A percentile compares a stretch with the other conserved stretches of the same genome.
These are phyloP conservation scores for Diutina neorugosa DNA, from an alignment of 1,139 yeast species.

Conservation along the genomic window DNA sequence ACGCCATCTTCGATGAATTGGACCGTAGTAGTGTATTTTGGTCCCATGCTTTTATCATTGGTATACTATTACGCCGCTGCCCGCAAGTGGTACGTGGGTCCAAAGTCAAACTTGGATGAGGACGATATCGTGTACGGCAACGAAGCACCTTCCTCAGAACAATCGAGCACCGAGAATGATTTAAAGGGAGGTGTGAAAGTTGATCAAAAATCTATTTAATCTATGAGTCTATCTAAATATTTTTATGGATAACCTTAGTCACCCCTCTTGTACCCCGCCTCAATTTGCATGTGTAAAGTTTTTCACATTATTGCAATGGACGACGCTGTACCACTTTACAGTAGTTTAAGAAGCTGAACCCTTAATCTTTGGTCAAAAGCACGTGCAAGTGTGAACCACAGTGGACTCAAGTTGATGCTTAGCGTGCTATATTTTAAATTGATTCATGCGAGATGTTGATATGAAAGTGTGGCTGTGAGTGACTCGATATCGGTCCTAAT, in stretches of 20 bases:
- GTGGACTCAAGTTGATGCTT: not conserved
- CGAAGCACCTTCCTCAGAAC: not conserved
- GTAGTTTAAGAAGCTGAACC: too few relatives aligned
- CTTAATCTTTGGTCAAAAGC: not conserved
- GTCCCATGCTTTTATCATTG: constrained; percentile 42
- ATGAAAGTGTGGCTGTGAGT: not conserved
- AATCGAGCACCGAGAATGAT: not conserved
- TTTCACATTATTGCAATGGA: not conserved
- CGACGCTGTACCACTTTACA: not conserved
- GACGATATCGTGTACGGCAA: not conserved
- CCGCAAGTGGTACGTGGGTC: constrained; percentile 58
- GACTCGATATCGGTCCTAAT: too few relatives aligned
- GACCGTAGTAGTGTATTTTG: constrained; percentile 59
- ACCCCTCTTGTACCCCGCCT: not conserved
- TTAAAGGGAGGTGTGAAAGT: not conserved
- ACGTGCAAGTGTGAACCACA: not conserved
- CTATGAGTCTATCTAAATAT: not conserved
- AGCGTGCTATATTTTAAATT: not conserved
- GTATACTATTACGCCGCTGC: constrained; percentile 48
- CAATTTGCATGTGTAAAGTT: not conserved
- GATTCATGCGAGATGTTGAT: not conserved
- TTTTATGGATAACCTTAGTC: not conserved
- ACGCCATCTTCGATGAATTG: constrained; percentile 49
- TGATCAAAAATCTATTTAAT: not conserved
- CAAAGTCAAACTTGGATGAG: constrained; percentile 42